Percentiles rank a stretch among this genome's conserved stretches.
Conservation (phyloP, 2,329 filamentous ascomycete genomes). For the Aspergillus sp. region DNA sequence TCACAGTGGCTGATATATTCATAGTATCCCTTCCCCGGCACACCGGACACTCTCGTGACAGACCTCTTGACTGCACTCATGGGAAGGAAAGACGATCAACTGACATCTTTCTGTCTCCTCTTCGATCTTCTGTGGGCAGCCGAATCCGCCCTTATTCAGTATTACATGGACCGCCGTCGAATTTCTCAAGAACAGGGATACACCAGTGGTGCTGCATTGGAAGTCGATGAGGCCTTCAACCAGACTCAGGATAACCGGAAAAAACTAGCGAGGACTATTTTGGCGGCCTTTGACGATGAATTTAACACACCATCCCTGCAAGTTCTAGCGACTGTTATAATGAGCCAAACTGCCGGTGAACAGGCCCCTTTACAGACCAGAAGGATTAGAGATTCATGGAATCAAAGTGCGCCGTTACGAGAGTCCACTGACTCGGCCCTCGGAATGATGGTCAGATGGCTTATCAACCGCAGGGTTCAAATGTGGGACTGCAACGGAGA, state of each 20-base stretch:
- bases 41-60: conserved; percentile 22
- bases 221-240: conserved; percentile 19
- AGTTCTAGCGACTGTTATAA: conserved; percentile 19
- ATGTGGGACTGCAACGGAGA: conserved; percentile 28
- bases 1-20: conserved; percentile 7
- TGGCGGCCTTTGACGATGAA: conserved; percentile 24
- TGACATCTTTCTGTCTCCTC: conserved; percentile 33
- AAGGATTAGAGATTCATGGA: conserved; percentile 21
- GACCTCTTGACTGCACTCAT: conserved; percentile 21
- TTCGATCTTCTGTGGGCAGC: conserved; percentile 36
- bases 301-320: conserved; percentile 20
- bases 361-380: conserved; percentile 20
- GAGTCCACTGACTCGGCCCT: conserved; percentile 18
- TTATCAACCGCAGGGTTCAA: conserved; percentile 28
- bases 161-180: conserved; percentile 33
- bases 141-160: conserved; percentile 35
- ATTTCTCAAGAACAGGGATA: conserved; percentile 23
- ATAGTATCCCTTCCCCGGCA: conserved; percentile 35
- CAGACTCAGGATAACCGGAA: conserved; percentile 19
- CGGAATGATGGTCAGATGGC: conserved; percentile 22
- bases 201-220: conserved; percentile 10
- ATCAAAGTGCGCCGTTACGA: conserved; percentile 15
- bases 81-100: conserved; percentile 24
- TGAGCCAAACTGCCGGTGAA: conserved; percentile 20
- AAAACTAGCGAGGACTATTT: conserved; percentile 20